These are phyloP conservation scores for Xylaria longipes DNA, from an alignment of 495 filamentous ascomycete species.

Conservation along the genomic window DNA sequence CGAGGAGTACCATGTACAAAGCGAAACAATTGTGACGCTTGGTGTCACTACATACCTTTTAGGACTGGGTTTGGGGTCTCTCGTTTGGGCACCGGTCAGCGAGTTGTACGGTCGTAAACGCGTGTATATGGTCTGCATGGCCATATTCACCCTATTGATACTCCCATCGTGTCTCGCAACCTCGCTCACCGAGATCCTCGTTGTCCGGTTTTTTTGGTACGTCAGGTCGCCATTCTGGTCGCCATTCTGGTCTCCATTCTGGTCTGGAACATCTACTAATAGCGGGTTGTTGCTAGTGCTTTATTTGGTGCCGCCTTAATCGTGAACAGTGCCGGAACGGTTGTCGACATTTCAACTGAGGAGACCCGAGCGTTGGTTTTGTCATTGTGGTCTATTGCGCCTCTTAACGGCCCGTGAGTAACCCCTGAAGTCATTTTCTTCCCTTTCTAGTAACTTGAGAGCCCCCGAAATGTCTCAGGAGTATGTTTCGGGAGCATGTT, in stretches of 20 bases:
- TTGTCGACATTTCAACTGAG: conserved; percentile 77
- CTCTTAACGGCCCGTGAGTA: conserved; percentile 80
- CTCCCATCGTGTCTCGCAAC: conserved; percentile 74
- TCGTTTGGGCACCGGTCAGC: conserved; percentile 74
- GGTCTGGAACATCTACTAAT: neutral
- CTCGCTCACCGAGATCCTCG: conserved; percentile 67
- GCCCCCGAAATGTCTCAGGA: no score
- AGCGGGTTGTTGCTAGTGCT: conserved; percentile 52
- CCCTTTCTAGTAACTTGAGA: no score
- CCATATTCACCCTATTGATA: conserved; percentile 68
- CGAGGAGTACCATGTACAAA: conserved; percentile 65
- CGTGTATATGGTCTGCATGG: conserved; percentile 70
- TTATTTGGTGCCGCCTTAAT: conserved; percentile 81
- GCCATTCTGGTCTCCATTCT: neutral
- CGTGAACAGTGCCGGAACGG: conserved; percentile 79
- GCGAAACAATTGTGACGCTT: conserved; percentile 66
- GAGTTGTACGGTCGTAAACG: conserved; percentile 81
- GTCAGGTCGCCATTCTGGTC: conserved; percentile 15
- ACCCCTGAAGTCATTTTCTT: no score
- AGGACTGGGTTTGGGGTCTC: conserved; percentile 73
- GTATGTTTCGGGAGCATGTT: no score
- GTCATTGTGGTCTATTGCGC: conserved; percentile 77
- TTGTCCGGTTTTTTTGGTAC: conserved; percentile 75
- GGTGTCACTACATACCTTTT: conserved; percentile 82
- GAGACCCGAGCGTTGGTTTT: conserved; percentile 75